Conservation (phyloP, 164 flowering plant species). For the Sedum album region DNA sequence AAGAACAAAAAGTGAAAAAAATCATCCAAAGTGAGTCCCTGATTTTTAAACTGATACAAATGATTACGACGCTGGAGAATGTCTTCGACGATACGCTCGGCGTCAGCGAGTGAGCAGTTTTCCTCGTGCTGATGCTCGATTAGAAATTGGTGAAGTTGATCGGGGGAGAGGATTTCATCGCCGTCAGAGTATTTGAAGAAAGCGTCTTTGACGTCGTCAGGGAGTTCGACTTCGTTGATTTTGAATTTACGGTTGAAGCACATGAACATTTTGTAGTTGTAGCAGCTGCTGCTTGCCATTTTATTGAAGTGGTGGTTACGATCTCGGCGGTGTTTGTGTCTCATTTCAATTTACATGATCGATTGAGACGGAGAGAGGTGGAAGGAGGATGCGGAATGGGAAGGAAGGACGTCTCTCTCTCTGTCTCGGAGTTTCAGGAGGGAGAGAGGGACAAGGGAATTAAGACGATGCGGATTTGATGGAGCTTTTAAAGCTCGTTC, state of each 20-base stretch:
- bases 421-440: not conserved
- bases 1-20: conserved; percentile 54
- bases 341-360: conserved; percentile 1
- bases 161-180: conserved; percentile 36
- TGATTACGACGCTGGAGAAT: conserved; percentile 28
- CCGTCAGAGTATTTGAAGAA: conserved; percentile 38
- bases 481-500: not conserved
- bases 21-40: conserved; percentile 32
- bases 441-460: not conserved
- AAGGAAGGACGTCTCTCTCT: not conserved
- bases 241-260: conserved; percentile 71
- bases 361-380: not conserved
- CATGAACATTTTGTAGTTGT: conserved; percentile 60
- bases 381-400: not conserved
- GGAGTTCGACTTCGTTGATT: conserved; percentile 49
- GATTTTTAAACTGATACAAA: conserved; percentile 11
- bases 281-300: conserved; percentile 6
- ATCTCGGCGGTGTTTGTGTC: not conserved
- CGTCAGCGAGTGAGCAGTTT: conserved; percentile 24
- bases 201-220: conserved; percentile 48
- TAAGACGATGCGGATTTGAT: not conserved
- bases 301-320: not conserved
- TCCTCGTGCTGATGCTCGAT: conserved; percentile 47
- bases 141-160: conserved; percentile 56
- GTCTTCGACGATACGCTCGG: conserved; percentile 31